Evolutionary conservation across 805 yeast species (phyloP).

Genomic region (Wickerhamiella lipophila): DNA sequence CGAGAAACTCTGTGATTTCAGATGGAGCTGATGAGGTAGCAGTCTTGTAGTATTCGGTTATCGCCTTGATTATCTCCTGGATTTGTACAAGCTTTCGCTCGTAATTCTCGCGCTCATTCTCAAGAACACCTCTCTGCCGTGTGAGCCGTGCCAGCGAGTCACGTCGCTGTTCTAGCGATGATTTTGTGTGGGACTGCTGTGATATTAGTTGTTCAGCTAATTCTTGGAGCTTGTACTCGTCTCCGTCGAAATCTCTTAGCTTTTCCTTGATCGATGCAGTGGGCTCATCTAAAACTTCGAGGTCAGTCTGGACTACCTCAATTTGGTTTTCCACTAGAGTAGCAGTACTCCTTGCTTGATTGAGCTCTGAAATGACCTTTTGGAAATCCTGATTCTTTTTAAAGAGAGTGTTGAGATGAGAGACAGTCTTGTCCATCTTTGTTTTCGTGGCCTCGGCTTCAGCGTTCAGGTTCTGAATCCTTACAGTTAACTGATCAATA

Average conservation of each 20-base stretch:
- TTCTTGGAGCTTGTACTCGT: constrained; percentile 6
- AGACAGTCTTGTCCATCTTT: constrained; percentile 42
- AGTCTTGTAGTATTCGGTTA: background rate
- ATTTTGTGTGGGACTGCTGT: too few relatives aligned
- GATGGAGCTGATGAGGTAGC: background rate
- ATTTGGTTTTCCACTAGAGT: constrained; percentile 39
- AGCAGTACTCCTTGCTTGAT: constrained; percentile 40
- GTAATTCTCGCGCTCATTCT: background rate
- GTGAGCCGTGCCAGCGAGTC: background rate
- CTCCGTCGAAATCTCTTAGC: constrained; percentile 20
- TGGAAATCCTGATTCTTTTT: constrained; percentile 73
- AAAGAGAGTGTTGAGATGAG: constrained; percentile 51
- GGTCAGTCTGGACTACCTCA: constrained; percentile 36
- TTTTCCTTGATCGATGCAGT: constrained; percentile 27
- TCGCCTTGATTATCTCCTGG: background rate
- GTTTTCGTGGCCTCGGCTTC: constrained; percentile 40
- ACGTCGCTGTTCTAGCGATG: background rate
- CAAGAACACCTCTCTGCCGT: background rate
- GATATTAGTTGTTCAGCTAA: background rate
- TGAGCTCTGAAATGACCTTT: constrained; percentile 49
- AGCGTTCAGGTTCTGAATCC: constrained; percentile 35
- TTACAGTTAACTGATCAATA: constrained; percentile 33
- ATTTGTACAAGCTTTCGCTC: background rate
- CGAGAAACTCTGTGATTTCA: background rate
- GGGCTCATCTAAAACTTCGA: constrained; percentile 32